Evolutionary conservation across 768 basidiomycete genomes (phyloP), one percentile per base, ranked within the genome.

Genomic region (Albatrellus ellisii): DNA sequence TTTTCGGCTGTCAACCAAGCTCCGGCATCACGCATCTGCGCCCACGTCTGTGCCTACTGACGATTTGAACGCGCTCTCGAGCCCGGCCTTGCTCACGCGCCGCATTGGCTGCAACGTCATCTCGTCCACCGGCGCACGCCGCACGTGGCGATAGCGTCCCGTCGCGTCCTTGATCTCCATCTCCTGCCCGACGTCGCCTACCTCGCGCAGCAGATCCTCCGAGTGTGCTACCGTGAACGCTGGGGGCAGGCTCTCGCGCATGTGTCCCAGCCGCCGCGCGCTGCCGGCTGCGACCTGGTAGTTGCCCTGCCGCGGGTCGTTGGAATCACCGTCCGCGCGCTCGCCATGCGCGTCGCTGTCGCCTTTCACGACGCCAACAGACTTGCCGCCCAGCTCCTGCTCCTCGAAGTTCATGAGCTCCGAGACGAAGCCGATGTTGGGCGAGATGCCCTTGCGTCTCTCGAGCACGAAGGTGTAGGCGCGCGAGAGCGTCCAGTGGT

Each of bases 331-430:
- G 24, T 27, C 46, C 57, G 52, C 52, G 52, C 48, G 62, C 17
- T 18, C 39, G 43, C 65, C 62, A 25, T 45, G 48, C 36, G 45
- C 56, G 50, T 35, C 53, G 54, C 46, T 56, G 50, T 41, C 57
- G 54, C 52, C 61, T 54, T 63, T 79, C 63, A 64, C 59, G 25
- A 85, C 82, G 28, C 81, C 82, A 24, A 76, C 62, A 10, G 73
- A 75, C 62, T 87, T 76, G 41, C 84, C 68, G 46, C 91, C 77
- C 38, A 92, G 66, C 61, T 94, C 85, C 55, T 79, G 68, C 56
- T 94, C 90, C 63, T 98, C 92, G 54, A 92, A 95, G 36, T 78
- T 82, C 92, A 95, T 95, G 32, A 98, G 72, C 60, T 95, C 91
- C 4, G 87, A 89, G 33, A 97, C 90, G 60, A 98, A 98, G 6